A percentile compares a stretch with the other conserved stretches of the same genome.
Conservation (phyloP, 371 early-diverging fungal genomes). For the Mortierella sp. region DNA sequence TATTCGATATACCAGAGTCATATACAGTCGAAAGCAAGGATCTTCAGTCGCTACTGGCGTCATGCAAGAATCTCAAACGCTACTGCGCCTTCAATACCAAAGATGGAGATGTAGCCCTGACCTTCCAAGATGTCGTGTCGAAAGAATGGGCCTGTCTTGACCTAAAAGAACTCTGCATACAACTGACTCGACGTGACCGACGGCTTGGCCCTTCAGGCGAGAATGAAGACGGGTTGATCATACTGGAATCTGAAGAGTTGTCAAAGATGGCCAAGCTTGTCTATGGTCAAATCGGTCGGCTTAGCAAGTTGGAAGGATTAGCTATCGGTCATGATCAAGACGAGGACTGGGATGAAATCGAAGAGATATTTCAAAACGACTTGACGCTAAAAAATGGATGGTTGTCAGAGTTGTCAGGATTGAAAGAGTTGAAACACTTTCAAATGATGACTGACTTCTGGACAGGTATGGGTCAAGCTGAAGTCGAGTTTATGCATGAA, state of each 20-base stretch:
- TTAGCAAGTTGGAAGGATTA: neutral
- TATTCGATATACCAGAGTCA: no score
- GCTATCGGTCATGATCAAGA: neutral
- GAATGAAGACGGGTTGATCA: no score
- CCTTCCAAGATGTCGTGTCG: no score
- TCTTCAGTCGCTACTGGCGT: no score
- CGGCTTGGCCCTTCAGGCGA: no score
- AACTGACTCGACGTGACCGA: neutral
- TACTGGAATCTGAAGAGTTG: no score
- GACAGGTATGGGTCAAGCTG: neutral
- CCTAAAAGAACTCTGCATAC: neutral
- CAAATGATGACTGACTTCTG: slow-evolving; percentile 4
- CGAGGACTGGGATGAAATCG: neutral
- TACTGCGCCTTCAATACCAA: no score
- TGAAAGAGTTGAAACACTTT: slow-evolving; percentile 3
- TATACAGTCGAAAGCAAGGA: no score
- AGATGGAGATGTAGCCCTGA: no score
- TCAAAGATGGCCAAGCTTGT: neutral
- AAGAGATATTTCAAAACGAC: neutral
- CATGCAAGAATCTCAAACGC: no score
- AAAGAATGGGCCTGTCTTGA: no score
- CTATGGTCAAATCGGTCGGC: slow-evolving; percentile 3
- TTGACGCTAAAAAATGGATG: neutral
- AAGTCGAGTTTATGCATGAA: slow-evolving; percentile 4
- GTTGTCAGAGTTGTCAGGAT: neutral